Percentiles rank a stretch among this genome's conserved stretches.
These are phyloP conservation scores for Blastobotrys raffinosifermentans DNA, from an alignment of 1,139 yeast species.

Conservation along the genomic window DNA sequence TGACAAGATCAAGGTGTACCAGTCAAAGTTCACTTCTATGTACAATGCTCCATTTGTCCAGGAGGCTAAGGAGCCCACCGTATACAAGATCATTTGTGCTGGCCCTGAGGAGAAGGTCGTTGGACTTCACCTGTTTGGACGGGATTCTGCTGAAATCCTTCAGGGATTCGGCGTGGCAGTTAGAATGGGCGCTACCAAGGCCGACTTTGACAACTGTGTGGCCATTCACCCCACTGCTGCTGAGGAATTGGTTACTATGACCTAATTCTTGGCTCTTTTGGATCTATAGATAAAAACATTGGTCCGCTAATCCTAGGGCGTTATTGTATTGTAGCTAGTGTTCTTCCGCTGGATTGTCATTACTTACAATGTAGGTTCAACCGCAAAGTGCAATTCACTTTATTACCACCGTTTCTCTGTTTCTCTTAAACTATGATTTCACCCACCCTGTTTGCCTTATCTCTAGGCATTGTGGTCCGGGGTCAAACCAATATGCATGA, in stretches of 20 bases:
- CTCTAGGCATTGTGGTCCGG: too few relatives aligned
- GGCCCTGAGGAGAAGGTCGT: constrained; percentile 90
- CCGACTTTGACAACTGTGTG: constrained; percentile 88
- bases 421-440: too few relatives aligned
- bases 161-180: constrained; percentile 98
- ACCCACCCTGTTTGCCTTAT: too few relatives aligned
- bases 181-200: constrained; percentile 90
- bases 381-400: too few relatives aligned
- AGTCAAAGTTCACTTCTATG: constrained; percentile 83
- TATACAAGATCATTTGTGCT: constrained; percentile 71
- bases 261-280: constrained; percentile 29
- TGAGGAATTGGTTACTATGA: constrained; percentile 91
- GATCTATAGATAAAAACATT: not conserved
- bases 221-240: constrained; percentile 99
- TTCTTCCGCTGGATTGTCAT: too few relatives aligned
- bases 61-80: constrained; percentile 79
- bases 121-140: constrained; percentile 92
- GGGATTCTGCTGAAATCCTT: constrained; percentile 79
- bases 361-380: too few relatives aligned
- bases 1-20: constrained; percentile 74
- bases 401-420: too few relatives aligned
- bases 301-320: too few relatives aligned
- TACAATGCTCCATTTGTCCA: constrained; percentile 68
- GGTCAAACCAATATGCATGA: too few relatives aligned
- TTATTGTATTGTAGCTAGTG: too few relatives aligned